These are phyloP conservation scores for Exserohilum turcica DNA, from an alignment of 2,329 filamentous ascomycete genomes.

Conservation along the genomic window DNA sequence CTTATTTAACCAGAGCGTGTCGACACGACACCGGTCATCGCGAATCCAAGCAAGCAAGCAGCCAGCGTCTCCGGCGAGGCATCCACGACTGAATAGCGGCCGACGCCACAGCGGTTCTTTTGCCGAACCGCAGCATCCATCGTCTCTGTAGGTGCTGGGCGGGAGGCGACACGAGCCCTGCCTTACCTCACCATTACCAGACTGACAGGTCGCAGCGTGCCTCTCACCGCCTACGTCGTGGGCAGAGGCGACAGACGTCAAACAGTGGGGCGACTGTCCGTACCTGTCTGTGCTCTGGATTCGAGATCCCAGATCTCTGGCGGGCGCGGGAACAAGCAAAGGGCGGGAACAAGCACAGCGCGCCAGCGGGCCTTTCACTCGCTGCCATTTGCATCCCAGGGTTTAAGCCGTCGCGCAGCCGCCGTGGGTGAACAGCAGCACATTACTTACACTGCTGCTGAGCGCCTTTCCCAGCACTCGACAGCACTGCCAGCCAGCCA, in stretches of 20 bases:
- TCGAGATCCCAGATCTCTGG: constrained; percentile 42
- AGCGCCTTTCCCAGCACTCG: constrained; percentile 7
- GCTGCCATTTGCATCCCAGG: constrained; percentile 35
- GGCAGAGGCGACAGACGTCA: constrained; percentile 32
- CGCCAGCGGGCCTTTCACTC: constrained; percentile 32
- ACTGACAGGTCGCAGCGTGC: constrained; percentile 44
- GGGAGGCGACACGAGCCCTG: constrained; percentile 37
- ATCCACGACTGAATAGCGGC: constrained; percentile 39
- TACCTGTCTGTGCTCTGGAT: constrained; percentile 44
- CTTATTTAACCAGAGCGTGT: constrained; percentile 10
- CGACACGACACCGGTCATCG: too few species aligned
- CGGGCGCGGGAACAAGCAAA: constrained; percentile 47
- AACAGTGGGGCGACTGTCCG: constrained; percentile 27
- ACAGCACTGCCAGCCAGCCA: too few species aligned
- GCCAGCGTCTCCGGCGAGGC: constrained; percentile 38
- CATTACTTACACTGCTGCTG: constrained; percentile 21
- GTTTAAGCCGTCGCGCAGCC: constrained; percentile 43
- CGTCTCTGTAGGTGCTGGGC: constrained; percentile 45
- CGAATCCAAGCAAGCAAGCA: too few species aligned
- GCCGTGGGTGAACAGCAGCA: constrained; percentile 32
- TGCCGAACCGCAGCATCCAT: constrained; percentile 40
- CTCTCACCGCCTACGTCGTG: constrained; percentile 40
- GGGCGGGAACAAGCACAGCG: constrained; percentile 47
- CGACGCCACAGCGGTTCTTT: constrained; percentile 44
- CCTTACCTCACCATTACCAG: constrained; percentile 32